Evolutionary conservation across 331 rosid genomes (phyloP).

Genomic region (Acacia pycnantha): DNA sequence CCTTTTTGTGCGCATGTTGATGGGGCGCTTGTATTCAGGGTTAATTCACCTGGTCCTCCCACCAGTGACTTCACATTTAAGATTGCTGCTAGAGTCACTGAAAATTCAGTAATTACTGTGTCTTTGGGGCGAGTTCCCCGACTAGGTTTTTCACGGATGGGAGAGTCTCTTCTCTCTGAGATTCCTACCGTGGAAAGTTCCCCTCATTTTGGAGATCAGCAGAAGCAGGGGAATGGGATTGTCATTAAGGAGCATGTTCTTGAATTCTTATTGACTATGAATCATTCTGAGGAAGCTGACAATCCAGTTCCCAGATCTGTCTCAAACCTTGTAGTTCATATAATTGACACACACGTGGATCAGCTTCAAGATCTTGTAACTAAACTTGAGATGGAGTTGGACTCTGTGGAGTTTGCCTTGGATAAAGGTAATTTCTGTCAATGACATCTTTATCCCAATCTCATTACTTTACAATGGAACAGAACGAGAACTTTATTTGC

Average conservation of each 20-base stretch:
- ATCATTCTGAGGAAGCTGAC: conserved; percentile 98
- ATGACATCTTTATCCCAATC: not conserved
- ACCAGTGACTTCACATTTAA: conserved; percentile 82
- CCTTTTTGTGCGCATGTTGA: conserved; percentile 96
- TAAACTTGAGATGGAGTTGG: conserved; percentile 92
- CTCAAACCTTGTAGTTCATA: conserved; percentile 87
- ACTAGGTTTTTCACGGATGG: conserved; percentile 77
- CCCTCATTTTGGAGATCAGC: conserved; percentile 46
- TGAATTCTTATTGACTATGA: conserved; percentile 91
- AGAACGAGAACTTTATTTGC: not conserved
- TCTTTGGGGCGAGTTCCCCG: conserved; percentile 93
- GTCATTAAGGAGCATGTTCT: conserved; percentile 95
- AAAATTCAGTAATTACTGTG: conserved; percentile 82
- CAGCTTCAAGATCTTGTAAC: conserved; percentile 94
- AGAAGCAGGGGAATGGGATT: conserved; percentile 52
- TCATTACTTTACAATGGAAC: not conserved
- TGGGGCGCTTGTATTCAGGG: conserved; percentile 89
- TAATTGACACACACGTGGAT: conserved; percentile 90
- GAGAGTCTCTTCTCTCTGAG: conserved; percentile 87
- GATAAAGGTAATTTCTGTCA: conserved; percentile 65
- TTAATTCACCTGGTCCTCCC: conserved; percentile 92
- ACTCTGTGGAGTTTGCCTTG: conserved; percentile 81
- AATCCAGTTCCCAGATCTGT: conserved; percentile 88
- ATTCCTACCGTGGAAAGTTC: conserved; percentile 84
- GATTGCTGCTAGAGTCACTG: conserved; percentile 88